Percentiles rank a stretch among this genome's conserved stretches.
These are phyloP conservation scores for Entonaema liquescens DNA, from an alignment of 495 filamentous ascomycete species.

Conservation along the genomic window DNA sequence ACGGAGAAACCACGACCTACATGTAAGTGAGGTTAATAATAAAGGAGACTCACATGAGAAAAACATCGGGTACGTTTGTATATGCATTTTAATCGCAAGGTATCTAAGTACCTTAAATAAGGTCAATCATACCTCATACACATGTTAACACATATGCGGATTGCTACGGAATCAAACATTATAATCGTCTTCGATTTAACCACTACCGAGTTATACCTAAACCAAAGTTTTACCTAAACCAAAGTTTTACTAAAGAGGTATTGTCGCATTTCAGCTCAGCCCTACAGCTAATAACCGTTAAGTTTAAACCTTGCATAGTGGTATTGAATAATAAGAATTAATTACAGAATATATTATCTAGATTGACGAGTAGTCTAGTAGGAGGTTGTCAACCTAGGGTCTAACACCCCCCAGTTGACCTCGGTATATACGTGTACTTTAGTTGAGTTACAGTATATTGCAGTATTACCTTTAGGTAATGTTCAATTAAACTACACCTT, in stretches of 20 bases:
- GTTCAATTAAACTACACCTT: slow-evolving; percentile 13
- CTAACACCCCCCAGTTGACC: slow-evolving; percentile 6
- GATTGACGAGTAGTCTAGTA: slow-evolving; percentile 34
- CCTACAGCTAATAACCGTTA: slow-evolving; percentile 33
- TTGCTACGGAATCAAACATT: not conserved
- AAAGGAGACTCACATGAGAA: slow-evolving; percentile 7
- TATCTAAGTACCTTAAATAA: too few species aligned
- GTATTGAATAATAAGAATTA: slow-evolving; percentile 37
- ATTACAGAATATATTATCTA: slow-evolving; percentile 39
- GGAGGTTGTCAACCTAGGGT: slow-evolving; percentile 26
- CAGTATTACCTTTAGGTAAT: slow-evolving; percentile 10
- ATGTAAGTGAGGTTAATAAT: slow-evolving; percentile 11
- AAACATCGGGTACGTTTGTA: not conserved
- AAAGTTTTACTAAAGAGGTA: slow-evolving; percentile 4
- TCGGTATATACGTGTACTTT: slow-evolving; percentile 4
- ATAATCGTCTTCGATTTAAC: not conserved
- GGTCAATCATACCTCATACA: not conserved
- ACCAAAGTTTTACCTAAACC: too few species aligned
- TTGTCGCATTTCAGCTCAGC: slow-evolving; percentile 44
- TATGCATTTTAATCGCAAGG: not conserved
- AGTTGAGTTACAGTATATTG: slow-evolving; percentile 1
- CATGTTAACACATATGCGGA: too few species aligned
- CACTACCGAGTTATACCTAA: too few species aligned
- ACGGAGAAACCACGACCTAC: slow-evolving; percentile 33
- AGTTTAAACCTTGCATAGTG: slow-evolving; percentile 33